Conservation (phyloP, 2,329 filamentous ascomycete genomes). For the Aspergillus felis region DNA sequence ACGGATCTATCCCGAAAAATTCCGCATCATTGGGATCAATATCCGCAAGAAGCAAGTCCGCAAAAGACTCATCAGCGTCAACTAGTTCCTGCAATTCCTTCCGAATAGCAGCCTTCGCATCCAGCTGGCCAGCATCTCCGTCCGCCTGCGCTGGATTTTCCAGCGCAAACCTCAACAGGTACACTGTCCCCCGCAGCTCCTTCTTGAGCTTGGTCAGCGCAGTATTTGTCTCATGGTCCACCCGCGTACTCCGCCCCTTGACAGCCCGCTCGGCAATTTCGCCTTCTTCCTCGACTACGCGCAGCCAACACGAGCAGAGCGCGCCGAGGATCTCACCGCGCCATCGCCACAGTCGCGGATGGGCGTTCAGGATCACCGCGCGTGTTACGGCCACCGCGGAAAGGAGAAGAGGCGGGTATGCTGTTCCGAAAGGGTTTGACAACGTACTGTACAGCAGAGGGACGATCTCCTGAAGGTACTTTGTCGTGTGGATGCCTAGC, state of each 20-base stretch:
- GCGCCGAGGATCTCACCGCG: slow-evolving; percentile 61
- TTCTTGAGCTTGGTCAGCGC: slow-evolving; percentile 21
- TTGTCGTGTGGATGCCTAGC: slow-evolving; percentile 35
- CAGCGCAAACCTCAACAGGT: slow-evolving; percentile 28
- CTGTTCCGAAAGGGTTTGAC: slow-evolving; percentile 63
- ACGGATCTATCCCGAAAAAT: slow-evolving; percentile 11
- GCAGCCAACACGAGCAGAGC: slow-evolving; percentile 61
- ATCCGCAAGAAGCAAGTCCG: slow-evolving; percentile 22
- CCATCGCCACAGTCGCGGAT: slow-evolving; percentile 65
- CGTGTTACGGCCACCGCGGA: slow-evolving; percentile 54
- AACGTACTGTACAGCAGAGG: slow-evolving; percentile 64
- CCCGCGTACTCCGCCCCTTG: not conserved
- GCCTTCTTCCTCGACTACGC: slow-evolving; percentile 41
- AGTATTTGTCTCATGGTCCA: not conserved
- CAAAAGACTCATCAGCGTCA: slow-evolving; percentile 32
- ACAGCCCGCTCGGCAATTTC: slow-evolving; percentile 7
- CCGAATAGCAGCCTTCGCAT: slow-evolving; percentile 27
- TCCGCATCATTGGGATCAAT: slow-evolving; percentile 16
- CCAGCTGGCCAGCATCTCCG: slow-evolving; percentile 16
- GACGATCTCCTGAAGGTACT: slow-evolving; percentile 57
- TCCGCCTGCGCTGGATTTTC: slow-evolving; percentile 21
- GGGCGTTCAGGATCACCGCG: slow-evolving; percentile 58
- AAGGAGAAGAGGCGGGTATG: slow-evolving; percentile 51
- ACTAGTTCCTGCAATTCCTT: slow-evolving; percentile 33
- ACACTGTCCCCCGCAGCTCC: slow-evolving; percentile 25